Base-by-base conservation (phyloP, 2,329 filamentous ascomycete species). In the Emergomyces pasteurianus region DNA sequence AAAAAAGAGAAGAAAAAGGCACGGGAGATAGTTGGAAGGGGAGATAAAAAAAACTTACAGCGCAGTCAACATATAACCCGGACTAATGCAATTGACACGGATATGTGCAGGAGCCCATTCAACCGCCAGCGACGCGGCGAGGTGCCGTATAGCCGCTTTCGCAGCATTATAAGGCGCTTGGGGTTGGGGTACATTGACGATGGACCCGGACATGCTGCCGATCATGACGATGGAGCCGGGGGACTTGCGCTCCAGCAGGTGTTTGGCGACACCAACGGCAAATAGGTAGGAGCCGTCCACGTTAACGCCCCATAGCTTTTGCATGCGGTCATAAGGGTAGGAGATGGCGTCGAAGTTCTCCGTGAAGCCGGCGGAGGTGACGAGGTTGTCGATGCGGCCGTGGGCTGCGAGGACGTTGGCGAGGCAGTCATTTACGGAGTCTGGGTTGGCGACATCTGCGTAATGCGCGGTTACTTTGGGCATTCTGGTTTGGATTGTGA, bases 341-440 rank as follows among this genome's bases (percentile, higher is more conserved):
- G 86, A 86, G 69, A 92, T 88, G 54, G 92, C 92, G 69, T 95
- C 88, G 71, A 91, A 95, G 79, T 96, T 96, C 79, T 96, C 92
- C 16, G 90, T 94, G 78, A 97, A 96, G 53, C 92, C 92, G 57
- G 92, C 92, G n/a, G 90, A 95, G 31, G 92, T 96, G 68, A 97
- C 92, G 31, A 97, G 83, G 75, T 90, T 87, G 77, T 96, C 91
- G 67, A 96, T 90, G 74, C 88, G 87, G 75, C 87, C 86, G 72
- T 96, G 92, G 62, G 82, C 76, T 56, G 78, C 68, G 58, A 92
- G 72, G 66, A 92, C 82, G 63, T 90, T 87, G 43, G 80, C 78
- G 66, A 96, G 81, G 67, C 88, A 88, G 38, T 79, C 75, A 61
- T 88, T 86, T 64, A 96, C 92, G 7, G 89, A 92, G 56, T 86